Base-by-base conservation (phyloP, 2,329 filamentous ascomycete species). In the Aspergillus ustus region DNA sequence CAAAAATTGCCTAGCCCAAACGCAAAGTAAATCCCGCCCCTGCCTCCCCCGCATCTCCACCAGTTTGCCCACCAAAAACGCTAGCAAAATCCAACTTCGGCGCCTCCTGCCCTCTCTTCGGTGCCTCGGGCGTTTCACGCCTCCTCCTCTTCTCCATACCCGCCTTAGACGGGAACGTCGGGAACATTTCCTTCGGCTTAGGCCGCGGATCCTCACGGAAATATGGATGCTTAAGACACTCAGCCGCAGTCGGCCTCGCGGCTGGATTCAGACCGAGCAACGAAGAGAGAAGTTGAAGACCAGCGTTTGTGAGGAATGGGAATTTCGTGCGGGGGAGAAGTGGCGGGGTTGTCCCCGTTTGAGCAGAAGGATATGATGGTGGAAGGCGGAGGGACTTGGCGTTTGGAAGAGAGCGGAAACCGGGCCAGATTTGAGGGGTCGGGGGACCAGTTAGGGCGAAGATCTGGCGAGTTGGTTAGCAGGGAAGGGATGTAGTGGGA, bases 131-230 rank as follows among this genome's bases (percentile, higher is more conserved):
- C 65, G 89, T 93, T 63, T 88, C 87, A 62, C 86, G 83, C 43
- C 86, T 83, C 66, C 91, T 82, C 68, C 93, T 83, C 72, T 89
- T 90, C 82, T 99, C 95, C 81, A 95, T 91, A 1, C 93, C 92
- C 0, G 95, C 95, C 77, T 96, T 97, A 70, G 91, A 95, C 0
- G 95, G 95, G 75, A 98, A 99, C 0, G 95, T 98, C 2, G 95
- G 95, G 73, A 99, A 98, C 89, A 99, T 90, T 70, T 90, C 90
- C 73, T 92, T 90, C 7, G 90, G 88, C 79, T 98, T 98, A 1
- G 93, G 92, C 63, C 91, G 91, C 0, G 95, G 95, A 68, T 96
- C 90, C 78, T 98, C 93, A 19, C 77, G 82, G 77, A 99, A 99
- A 76, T 96, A 99, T 40, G 87, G 83, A 75, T 97, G 92, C 52